Percentiles rank a stretch among this genome's conserved stretches.
Conservation (phyloP, 164 flowering plant genomes). For the Stephania japonica region DNA sequence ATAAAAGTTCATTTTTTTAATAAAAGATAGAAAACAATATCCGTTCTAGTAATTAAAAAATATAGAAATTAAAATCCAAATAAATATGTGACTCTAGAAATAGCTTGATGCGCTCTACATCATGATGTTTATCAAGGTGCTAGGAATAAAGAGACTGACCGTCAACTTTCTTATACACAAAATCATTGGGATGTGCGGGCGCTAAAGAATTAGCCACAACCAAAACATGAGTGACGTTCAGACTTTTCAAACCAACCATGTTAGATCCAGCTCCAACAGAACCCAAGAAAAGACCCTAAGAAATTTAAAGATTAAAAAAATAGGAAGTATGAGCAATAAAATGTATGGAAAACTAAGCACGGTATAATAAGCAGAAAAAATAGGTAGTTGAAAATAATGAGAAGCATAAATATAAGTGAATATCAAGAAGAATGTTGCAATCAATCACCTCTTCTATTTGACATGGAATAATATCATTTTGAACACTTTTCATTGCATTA, state of each 20-base stretch:
- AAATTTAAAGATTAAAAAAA: not conserved
- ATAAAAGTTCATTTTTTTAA: no score
- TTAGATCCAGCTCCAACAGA: conserved; percentile 78
- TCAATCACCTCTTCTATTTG: conserved; percentile 63
- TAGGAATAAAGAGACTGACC: conserved; percentile 31
- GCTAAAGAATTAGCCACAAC: conserved; percentile 40
- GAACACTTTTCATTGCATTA: conserved; percentile 24
- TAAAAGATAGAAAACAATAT: no score
- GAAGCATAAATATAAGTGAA: not conserved
- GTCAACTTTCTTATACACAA: conserved; percentile 49
- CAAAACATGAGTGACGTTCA: conserved; percentile 71
- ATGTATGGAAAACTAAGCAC: not conserved
- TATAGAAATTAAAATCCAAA: not conserved
- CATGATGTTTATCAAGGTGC: not conserved
- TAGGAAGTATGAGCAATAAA: not conserved
- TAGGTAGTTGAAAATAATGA: not conserved
- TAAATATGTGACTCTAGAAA: no score
- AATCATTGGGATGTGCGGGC: conserved; percentile 50
- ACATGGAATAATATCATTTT: conserved; percentile 49
- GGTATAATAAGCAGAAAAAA: not conserved
- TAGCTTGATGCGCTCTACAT: not conserved
- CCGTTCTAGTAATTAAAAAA: not conserved
- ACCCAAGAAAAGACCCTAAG: conserved; percentile 79
- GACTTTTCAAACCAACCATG: conserved; percentile 42
- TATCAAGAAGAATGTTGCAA: not conserved